These are phyloP conservation scores for Yarrowia sp. DNA, from an alignment of 805 yeast species.

Conservation along the genomic window DNA sequence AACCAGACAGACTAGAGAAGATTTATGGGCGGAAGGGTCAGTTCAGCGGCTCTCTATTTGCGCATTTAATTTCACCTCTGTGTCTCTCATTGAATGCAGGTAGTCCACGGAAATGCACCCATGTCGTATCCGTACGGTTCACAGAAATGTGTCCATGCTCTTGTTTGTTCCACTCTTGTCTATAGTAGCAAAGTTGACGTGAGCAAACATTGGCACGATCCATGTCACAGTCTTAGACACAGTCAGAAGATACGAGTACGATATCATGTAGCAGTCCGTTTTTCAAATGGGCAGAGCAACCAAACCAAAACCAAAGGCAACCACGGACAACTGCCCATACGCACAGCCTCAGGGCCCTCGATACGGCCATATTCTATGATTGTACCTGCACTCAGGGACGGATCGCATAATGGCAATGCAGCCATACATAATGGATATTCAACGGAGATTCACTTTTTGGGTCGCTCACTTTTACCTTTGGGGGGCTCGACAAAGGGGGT, in stretches of 20 bases:
- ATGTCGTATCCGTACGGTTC: conserved; percentile 7
- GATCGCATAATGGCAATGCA: neutral
- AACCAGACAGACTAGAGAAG: neutral
- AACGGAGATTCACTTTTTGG: neutral
- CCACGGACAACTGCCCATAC: too few species aligned
- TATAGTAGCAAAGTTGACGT: too few species aligned
- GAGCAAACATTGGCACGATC: too few species aligned
- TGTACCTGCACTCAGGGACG: too few species aligned
- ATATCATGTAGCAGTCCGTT: too few species aligned
- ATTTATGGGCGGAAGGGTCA: neutral
- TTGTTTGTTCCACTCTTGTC: neutral
- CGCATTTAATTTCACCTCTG: neutral
- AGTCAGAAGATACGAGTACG: too few species aligned
- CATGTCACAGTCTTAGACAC: too few species aligned
- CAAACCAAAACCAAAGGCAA: too few species aligned
- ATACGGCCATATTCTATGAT: too few species aligned
- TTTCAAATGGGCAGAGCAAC: too few species aligned
- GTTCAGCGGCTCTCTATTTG: too few species aligned
- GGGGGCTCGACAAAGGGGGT: neutral
- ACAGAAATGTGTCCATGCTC: neutral
- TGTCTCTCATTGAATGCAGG: conserved; percentile 7
- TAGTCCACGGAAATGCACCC: conserved; percentile 7
- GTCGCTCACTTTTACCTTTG: conserved; percentile 1
- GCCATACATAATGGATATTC: neutral
- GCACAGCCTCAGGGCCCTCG: too few species aligned